phyloP scores from a whole-genome alignment of 805 yeast genomes.

The Zygosaccharomyces kombuchaensis region DNA sequence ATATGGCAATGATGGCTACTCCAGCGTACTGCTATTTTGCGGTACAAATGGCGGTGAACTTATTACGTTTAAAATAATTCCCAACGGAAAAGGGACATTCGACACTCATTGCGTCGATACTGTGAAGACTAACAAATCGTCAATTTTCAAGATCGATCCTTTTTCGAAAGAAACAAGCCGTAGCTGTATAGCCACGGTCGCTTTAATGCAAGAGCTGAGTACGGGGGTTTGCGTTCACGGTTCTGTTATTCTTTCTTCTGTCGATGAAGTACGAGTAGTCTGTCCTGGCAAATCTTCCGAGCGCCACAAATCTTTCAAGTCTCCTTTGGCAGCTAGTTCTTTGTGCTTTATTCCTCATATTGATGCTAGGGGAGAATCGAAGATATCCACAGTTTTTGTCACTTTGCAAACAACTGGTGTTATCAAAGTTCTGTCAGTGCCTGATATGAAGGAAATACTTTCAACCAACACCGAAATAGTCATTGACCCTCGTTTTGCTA shows the following conservation, averaged over 20 bases:
- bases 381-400: conserved; percentile 45
- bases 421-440: conserved; percentile 46
- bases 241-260: conserved; percentile 50
- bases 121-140: conserved; percentile 42
- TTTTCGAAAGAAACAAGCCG: conserved; percentile 55
- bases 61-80: conserved; percentile 56
- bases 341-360: conserved; percentile 40
- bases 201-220: conserved; percentile 50
- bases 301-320: conserved; percentile 12
- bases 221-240: conserved; percentile 61
- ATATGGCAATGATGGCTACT: conserved; percentile 57
- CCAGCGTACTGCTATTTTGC: conserved; percentile 61
- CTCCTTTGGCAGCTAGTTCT: conserved; percentile 41
- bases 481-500: conserved; percentile 37
- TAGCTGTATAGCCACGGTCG: conserved; percentile 58
- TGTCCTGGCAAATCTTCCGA: conserved; percentile 15
- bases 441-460: conserved; percentile 55
- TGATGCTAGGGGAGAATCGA: conserved; percentile 17
- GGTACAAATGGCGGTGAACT: conserved; percentile 76
- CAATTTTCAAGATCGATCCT: conserved; percentile 55
- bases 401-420: conserved; percentile 42
- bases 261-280: conserved; percentile 44
- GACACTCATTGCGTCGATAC: conserved; percentile 47
- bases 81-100: conserved; percentile 56
- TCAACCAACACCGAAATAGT: conserved; percentile 43